Evolutionary conservation across 805 yeast genomes (phyloP).

Genomic region (Cyberlindnera maclurae): DNA sequence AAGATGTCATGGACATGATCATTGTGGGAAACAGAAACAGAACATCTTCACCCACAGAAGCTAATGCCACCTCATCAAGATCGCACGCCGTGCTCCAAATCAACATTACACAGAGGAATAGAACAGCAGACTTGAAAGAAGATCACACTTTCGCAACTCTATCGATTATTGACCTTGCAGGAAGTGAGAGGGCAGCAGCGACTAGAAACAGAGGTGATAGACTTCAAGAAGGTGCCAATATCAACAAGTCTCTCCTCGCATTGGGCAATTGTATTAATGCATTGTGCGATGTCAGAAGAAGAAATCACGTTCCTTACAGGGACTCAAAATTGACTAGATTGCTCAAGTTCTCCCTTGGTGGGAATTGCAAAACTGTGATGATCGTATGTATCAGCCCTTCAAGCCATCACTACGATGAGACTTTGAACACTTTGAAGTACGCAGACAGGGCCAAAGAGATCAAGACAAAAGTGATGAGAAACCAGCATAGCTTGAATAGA

Average conservation of each 20-base stretch:
- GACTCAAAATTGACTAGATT: constrained; percentile 86
- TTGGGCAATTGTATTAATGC: constrained; percentile 94
- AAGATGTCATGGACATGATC: constrained; percentile 75
- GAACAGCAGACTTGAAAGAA: constrained; percentile 57
- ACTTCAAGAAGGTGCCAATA: constrained; percentile 87
- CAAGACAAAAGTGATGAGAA: constrained; percentile 69
- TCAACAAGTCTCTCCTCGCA: constrained; percentile 81
- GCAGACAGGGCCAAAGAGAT: constrained; percentile 90
- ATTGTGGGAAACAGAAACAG: constrained; percentile 66
- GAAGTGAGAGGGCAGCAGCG: constrained; percentile 90
- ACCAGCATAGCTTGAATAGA: constrained; percentile 67
- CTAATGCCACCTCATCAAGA: constrained; percentile 84
- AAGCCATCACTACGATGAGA: constrained; percentile 84
- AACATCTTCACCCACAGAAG: constrained; percentile 83
- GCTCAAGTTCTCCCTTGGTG: constrained; percentile 84
- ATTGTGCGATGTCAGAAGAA: constrained; percentile 61
- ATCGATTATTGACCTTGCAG: constrained; percentile 88
- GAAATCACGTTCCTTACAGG: constrained; percentile 80
- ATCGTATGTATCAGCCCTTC: constrained; percentile 91
- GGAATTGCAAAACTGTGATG: constrained; percentile 93
- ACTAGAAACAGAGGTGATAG: constrained; percentile 80
- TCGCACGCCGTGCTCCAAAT: constrained; percentile 92
- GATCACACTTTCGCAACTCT: constrained; percentile 72
- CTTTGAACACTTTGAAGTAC: constrained; percentile 82
- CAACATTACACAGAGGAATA: constrained; percentile 52